A percentile compares a stretch with the other conserved stretches of the same genome.
phyloP scores from a whole-genome alignment of 1,139 yeast species.

The Sugiyamaella novakii region DNA sequence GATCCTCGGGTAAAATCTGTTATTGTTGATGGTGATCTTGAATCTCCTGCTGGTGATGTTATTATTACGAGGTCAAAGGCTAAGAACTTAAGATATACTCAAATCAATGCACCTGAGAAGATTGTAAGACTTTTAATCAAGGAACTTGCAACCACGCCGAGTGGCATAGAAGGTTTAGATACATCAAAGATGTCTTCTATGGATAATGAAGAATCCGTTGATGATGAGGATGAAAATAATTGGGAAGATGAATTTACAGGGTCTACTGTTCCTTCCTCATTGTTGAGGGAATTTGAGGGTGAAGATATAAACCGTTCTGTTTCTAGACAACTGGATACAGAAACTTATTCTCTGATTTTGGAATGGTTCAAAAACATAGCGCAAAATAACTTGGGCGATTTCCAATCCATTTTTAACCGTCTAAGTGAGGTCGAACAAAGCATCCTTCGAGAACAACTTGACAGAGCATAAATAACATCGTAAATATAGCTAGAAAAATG shows the following conservation, averaged over 20 bases:
- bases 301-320: neutral
- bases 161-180: constrained; percentile 38
- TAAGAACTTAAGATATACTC: constrained; percentile 51
- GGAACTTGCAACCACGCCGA: constrained; percentile 56
- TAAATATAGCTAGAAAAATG: neutral
- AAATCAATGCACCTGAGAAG: constrained; percentile 68
- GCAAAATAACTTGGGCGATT: constrained; percentile 51
- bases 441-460: constrained; percentile 37
- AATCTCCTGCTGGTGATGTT: constrained; percentile 60
- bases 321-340: constrained; percentile 20
- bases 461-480: neutral
- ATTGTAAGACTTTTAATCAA: constrained; percentile 69
- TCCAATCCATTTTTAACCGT: constrained; percentile 55
- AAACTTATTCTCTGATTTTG: constrained; percentile 17
- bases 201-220: constrained; percentile 34
- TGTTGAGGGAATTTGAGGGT: constrained; percentile 1
- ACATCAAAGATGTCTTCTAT: constrained; percentile 36
- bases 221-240: constrained; percentile 48
- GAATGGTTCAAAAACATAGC: constrained; percentile 38
- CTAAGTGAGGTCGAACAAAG: constrained; percentile 62
- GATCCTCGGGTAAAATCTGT: constrained; percentile 57
- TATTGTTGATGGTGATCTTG: constrained; percentile 74
- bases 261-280: constrained; percentile 7
- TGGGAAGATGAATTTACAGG: constrained; percentile 72
- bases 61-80: constrained; percentile 88